phyloP scores from a whole-genome alignment of 1,139 yeast genomes.

The Oligophagozyma castellii region DNA sequence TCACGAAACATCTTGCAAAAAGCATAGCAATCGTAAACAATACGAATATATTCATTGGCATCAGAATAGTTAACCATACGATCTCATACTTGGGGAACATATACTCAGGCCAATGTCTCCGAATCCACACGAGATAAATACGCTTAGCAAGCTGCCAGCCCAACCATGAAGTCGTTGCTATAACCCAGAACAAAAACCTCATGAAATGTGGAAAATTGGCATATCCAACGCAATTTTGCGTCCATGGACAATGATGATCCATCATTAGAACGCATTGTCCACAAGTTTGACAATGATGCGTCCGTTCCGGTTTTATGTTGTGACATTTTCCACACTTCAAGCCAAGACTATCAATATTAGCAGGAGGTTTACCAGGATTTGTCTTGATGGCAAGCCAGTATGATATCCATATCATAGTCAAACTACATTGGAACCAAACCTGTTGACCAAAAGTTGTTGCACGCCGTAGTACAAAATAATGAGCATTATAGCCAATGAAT shows the following conservation, averaged over 20 bases:
- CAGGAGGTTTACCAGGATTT: constrained; percentile 51
- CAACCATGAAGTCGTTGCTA: constrained; percentile 40
- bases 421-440: constrained; percentile 33
- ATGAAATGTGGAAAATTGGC: constrained; percentile 70
- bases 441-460: constrained; percentile 32
- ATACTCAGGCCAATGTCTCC: constrained; percentile 46
- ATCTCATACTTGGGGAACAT: constrained; percentile 42
- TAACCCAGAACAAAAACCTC: constrained; percentile 61
- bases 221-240: constrained; percentile 73
- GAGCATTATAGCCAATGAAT: constrained; percentile 51
- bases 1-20: constrained; percentile 45
- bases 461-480: constrained; percentile 40
- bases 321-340: constrained; percentile 50
- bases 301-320: constrained; percentile 54
- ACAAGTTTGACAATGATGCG: constrained; percentile 67
- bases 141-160: constrained; percentile 32
- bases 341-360: no score
- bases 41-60: constrained; percentile 48
- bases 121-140: constrained; percentile 34
- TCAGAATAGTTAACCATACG: constrained; percentile 39
- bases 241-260: constrained; percentile 92
- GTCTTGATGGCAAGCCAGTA: constrained; percentile 45
- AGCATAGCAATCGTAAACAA: constrained; percentile 43
- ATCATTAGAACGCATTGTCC: constrained; percentile 52
- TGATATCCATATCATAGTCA: constrained; percentile 57